Evolutionary conservation across 129 eudicot species (phyloP).

Genomic region (Lactuca sativa): DNA sequence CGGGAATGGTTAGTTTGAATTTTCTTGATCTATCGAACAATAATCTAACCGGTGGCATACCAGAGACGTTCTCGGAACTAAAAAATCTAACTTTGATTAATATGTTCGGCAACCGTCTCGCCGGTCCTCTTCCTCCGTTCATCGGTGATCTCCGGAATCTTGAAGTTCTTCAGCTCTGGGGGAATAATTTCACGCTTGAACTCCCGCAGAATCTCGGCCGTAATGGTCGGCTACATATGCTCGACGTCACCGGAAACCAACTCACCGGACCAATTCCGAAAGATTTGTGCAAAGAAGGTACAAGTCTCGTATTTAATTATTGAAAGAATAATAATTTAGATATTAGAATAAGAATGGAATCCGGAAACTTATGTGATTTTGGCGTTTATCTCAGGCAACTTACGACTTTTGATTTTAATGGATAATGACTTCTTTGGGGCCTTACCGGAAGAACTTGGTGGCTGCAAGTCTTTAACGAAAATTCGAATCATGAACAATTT

Average conservation of each 20-base stretch:
- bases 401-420: slow-evolving; percentile 56
- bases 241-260: slow-evolving; percentile 67
- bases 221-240: slow-evolving; percentile 45
- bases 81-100: slow-evolving; percentile 58
- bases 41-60: slow-evolving; percentile 63
- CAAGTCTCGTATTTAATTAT: not conserved
- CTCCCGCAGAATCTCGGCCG: slow-evolving; percentile 74
- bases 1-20: slow-evolving; percentile 54
- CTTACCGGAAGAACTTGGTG: slow-evolving; percentile 67
- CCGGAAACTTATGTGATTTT: not conserved
- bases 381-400: slow-evolving; percentile 34
- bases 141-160: slow-evolving; percentile 79
- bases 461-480: slow-evolving; percentile 53
- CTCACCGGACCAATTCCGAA: slow-evolving; percentile 70
- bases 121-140: slow-evolving; percentile 69
- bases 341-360: not conserved
- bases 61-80: slow-evolving; percentile 44
- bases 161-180: slow-evolving; percentile 71
- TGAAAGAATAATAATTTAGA: not conserved
- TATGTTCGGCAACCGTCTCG: slow-evolving; percentile 56
- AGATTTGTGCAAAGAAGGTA: slow-evolving; percentile 70
- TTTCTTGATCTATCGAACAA: slow-evolving; percentile 73
- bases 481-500: slow-evolving; percentile 55
- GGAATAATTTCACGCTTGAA: slow-evolving; percentile 68
- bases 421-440: slow-evolving; percentile 64